phyloP scores from a whole-genome alignment of 129 eudicot species.

The Saussurea involucrata region DNA sequence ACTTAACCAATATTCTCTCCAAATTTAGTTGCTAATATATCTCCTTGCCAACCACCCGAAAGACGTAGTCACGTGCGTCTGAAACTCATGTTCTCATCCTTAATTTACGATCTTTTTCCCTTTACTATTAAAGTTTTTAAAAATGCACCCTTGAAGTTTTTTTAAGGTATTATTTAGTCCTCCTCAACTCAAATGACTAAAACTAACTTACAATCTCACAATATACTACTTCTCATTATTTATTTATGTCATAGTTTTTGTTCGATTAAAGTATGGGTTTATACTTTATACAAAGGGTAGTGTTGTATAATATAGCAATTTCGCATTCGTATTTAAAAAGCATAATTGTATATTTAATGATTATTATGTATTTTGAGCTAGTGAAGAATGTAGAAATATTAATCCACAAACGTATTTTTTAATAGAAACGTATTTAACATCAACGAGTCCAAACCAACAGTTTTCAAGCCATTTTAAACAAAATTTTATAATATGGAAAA shows the following conservation, averaged over 20 bases:
- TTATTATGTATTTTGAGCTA: no score
- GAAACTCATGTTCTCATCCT: background rate
- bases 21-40: background rate
- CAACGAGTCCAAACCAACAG: no score
- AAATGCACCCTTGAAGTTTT: background rate
- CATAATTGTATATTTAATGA: no score
- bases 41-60: constrained; percentile 5
- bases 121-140: background rate
- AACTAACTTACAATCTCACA: background rate
- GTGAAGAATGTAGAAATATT: background rate
- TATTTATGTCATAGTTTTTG: background rate
- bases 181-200: background rate
- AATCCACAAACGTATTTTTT: no score
- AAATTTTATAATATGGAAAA: background rate
- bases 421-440: no score
- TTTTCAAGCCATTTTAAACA: background rate
- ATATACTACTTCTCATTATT: background rate
- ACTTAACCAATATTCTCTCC: constrained; percentile 17
- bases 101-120: background rate
- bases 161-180: background rate
- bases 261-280: no score
- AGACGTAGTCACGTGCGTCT: constrained; percentile 8
- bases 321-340: background rate
- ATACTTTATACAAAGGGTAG: no score
- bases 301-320: no score